These are phyloP conservation scores for Pseudogymnoascus destructans DNA, from an alignment of 2,329 filamentous ascomycete genomes.

Conservation along the genomic window DNA sequence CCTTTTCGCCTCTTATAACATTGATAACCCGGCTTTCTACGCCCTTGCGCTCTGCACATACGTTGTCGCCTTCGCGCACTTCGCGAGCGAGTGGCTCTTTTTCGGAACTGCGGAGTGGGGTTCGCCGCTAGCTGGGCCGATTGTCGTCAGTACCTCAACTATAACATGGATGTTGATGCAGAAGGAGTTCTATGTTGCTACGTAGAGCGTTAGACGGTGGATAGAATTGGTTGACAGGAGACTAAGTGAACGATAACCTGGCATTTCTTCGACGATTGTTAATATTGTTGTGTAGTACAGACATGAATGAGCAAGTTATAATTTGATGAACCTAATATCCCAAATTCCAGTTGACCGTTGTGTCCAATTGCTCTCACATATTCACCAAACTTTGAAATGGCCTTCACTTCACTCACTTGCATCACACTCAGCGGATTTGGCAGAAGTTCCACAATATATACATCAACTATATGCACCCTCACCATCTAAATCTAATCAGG, in stretches of 20 bases:
- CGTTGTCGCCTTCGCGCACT: constrained; percentile 34
- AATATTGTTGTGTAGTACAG: neutral
- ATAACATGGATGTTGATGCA: constrained; percentile 52
- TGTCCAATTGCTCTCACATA: neutral
- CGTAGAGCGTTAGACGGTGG: constrained; percentile 14
- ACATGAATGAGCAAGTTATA: neutral
- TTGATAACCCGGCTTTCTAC: constrained; percentile 42
- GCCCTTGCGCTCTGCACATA: constrained; percentile 50
- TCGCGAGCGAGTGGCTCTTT: constrained; percentile 62
- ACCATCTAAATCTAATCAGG: neutral
- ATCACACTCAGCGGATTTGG: neutral
- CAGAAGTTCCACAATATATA: neutral
- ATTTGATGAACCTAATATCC: neutral
- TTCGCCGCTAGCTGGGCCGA: constrained; percentile 41
- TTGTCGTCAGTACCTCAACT: constrained; percentile 36
- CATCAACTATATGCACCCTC: neutral
- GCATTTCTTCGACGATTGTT: neutral
- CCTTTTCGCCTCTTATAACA: constrained; percentile 52
- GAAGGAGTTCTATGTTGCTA: constrained; percentile 54
- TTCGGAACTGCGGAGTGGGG: constrained; percentile 63
- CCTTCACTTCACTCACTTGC: neutral
- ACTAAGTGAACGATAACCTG: neutral
- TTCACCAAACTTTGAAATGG: neutral
- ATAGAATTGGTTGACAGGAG: neutral
- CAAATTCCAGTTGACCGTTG: neutral